Percentiles rank a stretch among this genome's conserved stretches.
These are phyloP conservation scores for Jaapia argillacea DNA, from an alignment of 768 basidiomycete species.

Conservation along the genomic window DNA sequence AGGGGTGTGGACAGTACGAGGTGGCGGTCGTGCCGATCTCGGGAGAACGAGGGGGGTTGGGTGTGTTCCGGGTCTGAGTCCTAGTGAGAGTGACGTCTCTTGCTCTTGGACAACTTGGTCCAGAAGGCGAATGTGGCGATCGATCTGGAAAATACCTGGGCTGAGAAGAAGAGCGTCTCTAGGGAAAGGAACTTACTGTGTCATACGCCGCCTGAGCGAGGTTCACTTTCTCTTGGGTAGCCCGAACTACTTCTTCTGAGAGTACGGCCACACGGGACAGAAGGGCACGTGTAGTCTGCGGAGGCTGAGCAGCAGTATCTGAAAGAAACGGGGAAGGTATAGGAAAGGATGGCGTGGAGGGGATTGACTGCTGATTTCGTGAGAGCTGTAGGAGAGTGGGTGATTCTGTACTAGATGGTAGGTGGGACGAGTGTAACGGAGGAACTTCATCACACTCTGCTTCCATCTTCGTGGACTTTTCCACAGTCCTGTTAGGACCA, in stretches of 20 bases:
- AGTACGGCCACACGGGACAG: slow-evolving; percentile 49
- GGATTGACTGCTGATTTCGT: background rate
- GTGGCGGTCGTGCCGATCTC: slow-evolving; percentile 41
- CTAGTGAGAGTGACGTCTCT: slow-evolving; percentile 43
- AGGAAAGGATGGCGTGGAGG: slow-evolving; percentile 14
- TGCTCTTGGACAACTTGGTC: slow-evolving; percentile 66
- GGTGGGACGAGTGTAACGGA: background rate
- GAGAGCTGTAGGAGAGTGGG: background rate
- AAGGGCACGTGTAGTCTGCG: too few relatives aligned
- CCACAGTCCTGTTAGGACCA: too few relatives aligned
- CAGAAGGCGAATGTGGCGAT: slow-evolving; percentile 68
- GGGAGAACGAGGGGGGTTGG: slow-evolving; percentile 47
- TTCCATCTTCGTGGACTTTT: too few relatives aligned
- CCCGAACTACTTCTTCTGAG: slow-evolving; percentile 48
- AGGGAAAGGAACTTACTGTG: slow-evolving; percentile 6
- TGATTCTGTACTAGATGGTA: background rate
- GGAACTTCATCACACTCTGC: too few relatives aligned
- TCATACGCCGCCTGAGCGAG: slow-evolving; percentile 12
- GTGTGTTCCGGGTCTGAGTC: slow-evolving; percentile 42
- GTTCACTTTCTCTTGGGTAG: slow-evolving; percentile 17
- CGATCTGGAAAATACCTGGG: slow-evolving; percentile 37
- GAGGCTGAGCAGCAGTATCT: too few relatives aligned
- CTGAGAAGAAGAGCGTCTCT: slow-evolving; percentile 5
- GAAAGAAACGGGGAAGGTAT: slow-evolving; percentile 31
- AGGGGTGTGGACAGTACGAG: slow-evolving; percentile 31